phyloP scores from a whole-genome alignment of 2,329 filamentous ascomycete species.

The Venturia oleaginea region DNA sequence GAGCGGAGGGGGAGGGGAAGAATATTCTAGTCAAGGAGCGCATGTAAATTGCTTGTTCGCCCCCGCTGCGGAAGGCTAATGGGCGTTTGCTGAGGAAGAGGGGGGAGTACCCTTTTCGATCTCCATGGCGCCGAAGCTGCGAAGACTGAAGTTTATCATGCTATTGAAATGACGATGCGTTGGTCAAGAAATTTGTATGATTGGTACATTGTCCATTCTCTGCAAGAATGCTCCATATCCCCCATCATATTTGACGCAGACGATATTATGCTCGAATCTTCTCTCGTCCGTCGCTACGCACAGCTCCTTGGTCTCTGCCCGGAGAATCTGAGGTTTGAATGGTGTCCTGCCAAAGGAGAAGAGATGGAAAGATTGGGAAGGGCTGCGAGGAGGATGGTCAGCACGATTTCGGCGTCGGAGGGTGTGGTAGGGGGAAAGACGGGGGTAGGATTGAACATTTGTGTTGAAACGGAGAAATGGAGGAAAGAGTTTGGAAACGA shows the following conservation, averaged over 20 bases:
- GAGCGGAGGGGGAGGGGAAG: background rate
- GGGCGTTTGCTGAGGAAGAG: background rate
- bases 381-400: background rate
- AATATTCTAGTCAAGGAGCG: background rate
- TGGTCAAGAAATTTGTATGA: background rate
- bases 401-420: background rate
- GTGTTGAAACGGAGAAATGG: background rate
- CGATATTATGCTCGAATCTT: background rate
- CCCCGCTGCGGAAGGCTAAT: background rate
- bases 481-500: background rate
- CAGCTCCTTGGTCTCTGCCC: background rate
- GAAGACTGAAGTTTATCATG: background rate
- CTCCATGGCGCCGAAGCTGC: background rate
- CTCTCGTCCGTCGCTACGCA: background rate
- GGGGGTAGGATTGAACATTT: background rate
- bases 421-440: background rate
- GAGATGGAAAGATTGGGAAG: background rate
- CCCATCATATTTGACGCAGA: background rate
- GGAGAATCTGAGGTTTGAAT: background rate
- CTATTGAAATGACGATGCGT: background rate
- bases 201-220: background rate
- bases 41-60: background rate
- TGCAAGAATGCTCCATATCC: too few relatives aligned
- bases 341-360: background rate
- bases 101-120: background rate